A percentile compares a stretch with the other conserved stretches of the same genome.
These are phyloP conservation scores for Syzygium aromaticum DNA, from an alignment of 345 rosid genomes.

Conservation along the genomic window DNA sequence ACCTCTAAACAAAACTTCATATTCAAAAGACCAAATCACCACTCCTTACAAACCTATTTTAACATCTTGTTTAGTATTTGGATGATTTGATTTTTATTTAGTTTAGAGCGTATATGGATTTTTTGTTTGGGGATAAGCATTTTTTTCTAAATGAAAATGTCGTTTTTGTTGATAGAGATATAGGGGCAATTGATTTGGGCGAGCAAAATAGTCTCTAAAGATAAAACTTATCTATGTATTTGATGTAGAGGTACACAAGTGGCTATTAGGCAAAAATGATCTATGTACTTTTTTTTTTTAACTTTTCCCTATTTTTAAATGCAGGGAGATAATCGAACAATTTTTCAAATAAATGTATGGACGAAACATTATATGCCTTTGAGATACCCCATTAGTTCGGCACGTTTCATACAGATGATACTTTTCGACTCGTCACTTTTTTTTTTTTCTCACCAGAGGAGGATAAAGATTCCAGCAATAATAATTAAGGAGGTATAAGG, in stretches of 20 bases:
- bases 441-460: neutral
- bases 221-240: neutral
- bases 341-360: neutral
- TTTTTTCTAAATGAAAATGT: neutral
- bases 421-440: neutral
- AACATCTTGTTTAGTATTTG: neutral
- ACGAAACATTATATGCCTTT: neutral
- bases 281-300: neutral
- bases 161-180: neutral
- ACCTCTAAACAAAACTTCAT: neutral
- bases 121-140: neutral
- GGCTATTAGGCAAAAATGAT: neutral
- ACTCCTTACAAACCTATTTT: neutral
- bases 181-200: neutral
- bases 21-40: neutral
- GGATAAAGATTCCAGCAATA: neutral
- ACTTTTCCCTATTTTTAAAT: neutral
- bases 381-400: neutral
- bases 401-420: neutral
- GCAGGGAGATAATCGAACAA: neutral
- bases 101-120: neutral
- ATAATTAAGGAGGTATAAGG: neutral
- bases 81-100: neutral
- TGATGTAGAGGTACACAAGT: neutral
- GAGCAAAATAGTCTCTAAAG: neutral